A percentile compares a stretch with the other conserved stretches of the same genome.
These are phyloP conservation scores for Selenicereus undatus DNA, from an alignment of 148 eudicot genomes.

Conservation along the genomic window DNA sequence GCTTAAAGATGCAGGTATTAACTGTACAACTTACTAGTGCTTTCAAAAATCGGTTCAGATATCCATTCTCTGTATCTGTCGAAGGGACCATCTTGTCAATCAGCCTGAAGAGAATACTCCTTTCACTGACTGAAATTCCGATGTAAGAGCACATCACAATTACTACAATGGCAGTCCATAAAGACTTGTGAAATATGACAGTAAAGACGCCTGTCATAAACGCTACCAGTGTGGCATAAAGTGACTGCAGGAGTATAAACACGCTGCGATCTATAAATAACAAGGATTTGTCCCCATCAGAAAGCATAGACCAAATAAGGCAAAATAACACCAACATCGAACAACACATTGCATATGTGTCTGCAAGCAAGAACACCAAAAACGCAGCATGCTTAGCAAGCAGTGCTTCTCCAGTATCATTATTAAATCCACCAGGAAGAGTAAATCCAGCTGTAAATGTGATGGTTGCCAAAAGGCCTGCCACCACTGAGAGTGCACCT, in stretches of 20 bases:
- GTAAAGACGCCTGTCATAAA: neutral
- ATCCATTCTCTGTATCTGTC: neutral
- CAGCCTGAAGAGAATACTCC: neutral
- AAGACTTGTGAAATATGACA: neutral
- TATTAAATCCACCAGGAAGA: neutral
- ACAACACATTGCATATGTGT: conserved; percentile 2
- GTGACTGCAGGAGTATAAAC: neutral
- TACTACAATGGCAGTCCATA: neutral
- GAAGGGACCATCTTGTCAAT: neutral
- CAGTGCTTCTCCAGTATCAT: neutral
- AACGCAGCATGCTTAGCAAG: neutral
- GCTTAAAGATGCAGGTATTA: neutral
- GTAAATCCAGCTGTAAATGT: neutral
- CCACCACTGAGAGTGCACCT: neutral
- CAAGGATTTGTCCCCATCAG: neutral
- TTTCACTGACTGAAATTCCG: neutral
- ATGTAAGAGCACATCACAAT: neutral
- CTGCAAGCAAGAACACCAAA: conserved; percentile 1
- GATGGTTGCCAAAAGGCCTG: conserved; percentile 5
- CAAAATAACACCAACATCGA: neutral
- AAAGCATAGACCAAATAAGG: neutral
- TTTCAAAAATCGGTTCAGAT: neutral
- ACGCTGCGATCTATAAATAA: neutral
- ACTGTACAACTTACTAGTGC: neutral
- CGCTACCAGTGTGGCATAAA: neutral